These are phyloP conservation scores for rapeseed (Brassica napus) DNA, from an alignment of 345 rosid genomes.

Conservation along the genomic window Da-Ae NC_063448.1:42820501-42821000, in stretches of 20 bases:
- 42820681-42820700: background rate
- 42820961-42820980: background rate
- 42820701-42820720: background rate
- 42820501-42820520: background rate
- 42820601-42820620: background rate
- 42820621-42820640: background rate
- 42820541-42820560: background rate
- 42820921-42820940: background rate
- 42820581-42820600: background rate
- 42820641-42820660: background rate
- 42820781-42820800: background rate
- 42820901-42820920: too few relatives aligned
- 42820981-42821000: background rate
- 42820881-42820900: too few relatives aligned
- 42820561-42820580: background rate
- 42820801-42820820: background rate
- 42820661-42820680: background rate
- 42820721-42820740: background rate
- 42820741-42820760: background rate
- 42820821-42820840: background rate
- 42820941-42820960: background rate
- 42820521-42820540: background rate
- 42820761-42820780: background rate
- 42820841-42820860: background rate
- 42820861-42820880: too few relatives aligned